Conservation (phyloP, 305 asterid genomes). For the Solanum chacoense region DNA sequence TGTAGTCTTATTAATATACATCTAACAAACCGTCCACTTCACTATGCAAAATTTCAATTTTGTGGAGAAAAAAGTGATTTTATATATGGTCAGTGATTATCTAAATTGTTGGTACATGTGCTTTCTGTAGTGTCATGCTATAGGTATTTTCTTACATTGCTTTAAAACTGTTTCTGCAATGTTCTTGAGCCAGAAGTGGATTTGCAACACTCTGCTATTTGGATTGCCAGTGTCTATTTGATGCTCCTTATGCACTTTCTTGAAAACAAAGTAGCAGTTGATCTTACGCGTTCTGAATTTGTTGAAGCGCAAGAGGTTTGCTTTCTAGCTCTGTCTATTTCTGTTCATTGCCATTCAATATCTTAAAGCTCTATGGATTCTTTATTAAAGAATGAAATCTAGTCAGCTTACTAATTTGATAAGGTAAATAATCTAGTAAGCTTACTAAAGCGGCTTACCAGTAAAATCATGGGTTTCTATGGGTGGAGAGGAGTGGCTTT, state of each 20-base stretch:
- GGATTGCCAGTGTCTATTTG: slow-evolving; percentile 93
- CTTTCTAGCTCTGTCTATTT: slow-evolving; percentile 4
- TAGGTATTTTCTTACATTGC: neutral
- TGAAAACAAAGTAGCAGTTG: slow-evolving; percentile 87
- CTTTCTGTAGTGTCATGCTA: slow-evolving; percentile 1
- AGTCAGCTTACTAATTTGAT: neutral
- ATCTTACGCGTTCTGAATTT: slow-evolving; percentile 88
- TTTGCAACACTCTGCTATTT: slow-evolving; percentile 86
- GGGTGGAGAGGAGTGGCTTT: neutral
- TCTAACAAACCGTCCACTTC: neutral
- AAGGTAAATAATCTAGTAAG: neutral
- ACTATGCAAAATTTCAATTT: neutral
- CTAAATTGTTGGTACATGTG: neutral
- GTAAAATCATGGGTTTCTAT: neutral
- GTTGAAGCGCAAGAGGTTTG: slow-evolving; percentile 91
- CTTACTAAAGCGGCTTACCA: neutral
- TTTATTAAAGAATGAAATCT: neutral
- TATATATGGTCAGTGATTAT: neutral
- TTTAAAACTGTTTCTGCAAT: neutral
- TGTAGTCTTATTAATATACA: neutral
- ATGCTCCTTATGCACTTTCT: slow-evolving; percentile 91
- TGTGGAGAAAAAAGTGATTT: neutral
- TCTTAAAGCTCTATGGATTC: neutral
- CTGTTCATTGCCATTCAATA: neutral
- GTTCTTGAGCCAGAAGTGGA: slow-evolving; percentile 55